Percentiles rank a stretch among this genome's conserved stretches.
phyloP scores from a whole-genome alignment of 2,329 filamentous ascomycete genomes.

The Colletotrichum acutatum region DNA sequence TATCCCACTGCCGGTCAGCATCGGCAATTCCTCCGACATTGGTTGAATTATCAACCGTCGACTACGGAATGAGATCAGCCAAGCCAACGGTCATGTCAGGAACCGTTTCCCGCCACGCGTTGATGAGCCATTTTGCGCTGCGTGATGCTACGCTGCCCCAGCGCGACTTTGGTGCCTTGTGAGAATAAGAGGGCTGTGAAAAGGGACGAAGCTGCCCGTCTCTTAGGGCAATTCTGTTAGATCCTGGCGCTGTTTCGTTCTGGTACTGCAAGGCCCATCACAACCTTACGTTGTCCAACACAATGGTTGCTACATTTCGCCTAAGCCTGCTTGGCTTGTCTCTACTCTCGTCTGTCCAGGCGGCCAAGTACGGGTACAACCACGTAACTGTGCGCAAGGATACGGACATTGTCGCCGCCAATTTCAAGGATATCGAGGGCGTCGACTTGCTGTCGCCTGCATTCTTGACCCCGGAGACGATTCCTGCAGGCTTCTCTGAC shows the following conservation, averaged over 20 bases:
- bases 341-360: slow-evolving; percentile 19
- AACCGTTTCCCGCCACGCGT: slow-evolving; percentile 6
- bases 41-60: neutral
- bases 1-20: neutral
- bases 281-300: neutral
- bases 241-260: neutral
- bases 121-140: slow-evolving; percentile 2
- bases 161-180: neutral
- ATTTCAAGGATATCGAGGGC: slow-evolving; percentile 30
- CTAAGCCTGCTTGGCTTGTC: slow-evolving; percentile 31
- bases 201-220: neutral
- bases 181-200: neutral
- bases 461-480: slow-evolving; percentile 38
- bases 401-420: slow-evolving; percentile 24
- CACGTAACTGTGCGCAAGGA: slow-evolving; percentile 32
- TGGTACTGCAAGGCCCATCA: neutral
- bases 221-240: neutral
- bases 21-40: neutral
- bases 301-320: slow-evolving; percentile 16
- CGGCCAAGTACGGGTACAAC: slow-evolving; percentile 36
- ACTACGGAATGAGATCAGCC: slow-evolving; percentile 25
- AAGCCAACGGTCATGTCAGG: slow-evolving; percentile 15
- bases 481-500: slow-evolving; percentile 41
- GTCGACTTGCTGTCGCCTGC: slow-evolving; percentile 42
- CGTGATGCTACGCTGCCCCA: neutral